Evolutionary conservation across 441 rosid genomes (phyloP).

Genomic region (Bocquillonia castaneifolia): DNA sequence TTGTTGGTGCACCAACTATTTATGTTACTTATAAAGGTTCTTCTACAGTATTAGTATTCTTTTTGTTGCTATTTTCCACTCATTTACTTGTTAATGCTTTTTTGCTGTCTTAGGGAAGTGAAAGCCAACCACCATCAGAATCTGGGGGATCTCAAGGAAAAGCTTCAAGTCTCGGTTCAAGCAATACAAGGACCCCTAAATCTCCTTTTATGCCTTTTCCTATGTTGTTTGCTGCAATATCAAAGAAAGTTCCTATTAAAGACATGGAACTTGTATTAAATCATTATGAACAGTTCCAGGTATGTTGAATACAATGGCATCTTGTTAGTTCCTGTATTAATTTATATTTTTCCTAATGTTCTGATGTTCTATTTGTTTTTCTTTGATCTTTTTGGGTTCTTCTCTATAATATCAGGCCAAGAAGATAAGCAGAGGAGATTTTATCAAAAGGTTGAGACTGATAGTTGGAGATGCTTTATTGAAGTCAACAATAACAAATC

Average conservation of each 20-base stretch:
- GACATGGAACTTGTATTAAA: constrained; percentile 53
- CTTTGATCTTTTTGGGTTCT: too few species aligned
- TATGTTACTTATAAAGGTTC: background rate
- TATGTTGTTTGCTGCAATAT: constrained; percentile 71
- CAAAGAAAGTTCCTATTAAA: constrained; percentile 48
- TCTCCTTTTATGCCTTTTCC: constrained; percentile 98
- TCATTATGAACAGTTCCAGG: constrained; percentile 65
- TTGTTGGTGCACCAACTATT: too few species aligned
- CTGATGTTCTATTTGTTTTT: background rate
- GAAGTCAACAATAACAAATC: constrained; percentile 66
- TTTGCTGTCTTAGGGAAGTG: constrained; percentile 32
- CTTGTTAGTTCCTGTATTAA: background rate
- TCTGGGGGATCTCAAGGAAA: constrained; percentile 39
- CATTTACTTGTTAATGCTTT: constrained; percentile 4
- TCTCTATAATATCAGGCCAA: constrained; percentile 42
- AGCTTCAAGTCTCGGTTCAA: constrained; percentile 54
- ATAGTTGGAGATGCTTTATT: constrained; percentile 74
- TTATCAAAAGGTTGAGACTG: constrained; percentile 62
- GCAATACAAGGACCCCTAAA: constrained; percentile 54
- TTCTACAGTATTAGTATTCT: background rate
- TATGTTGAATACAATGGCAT: constrained; percentile 23
- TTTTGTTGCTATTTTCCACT: background rate
- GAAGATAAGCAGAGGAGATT: constrained; percentile 58
- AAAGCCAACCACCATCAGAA: constrained; percentile 28
- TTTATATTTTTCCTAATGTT: background rate